Evolutionary conservation across 75 land plant genomes (phyloP).

Genomic region (Ceratopteris richardii): DNA sequence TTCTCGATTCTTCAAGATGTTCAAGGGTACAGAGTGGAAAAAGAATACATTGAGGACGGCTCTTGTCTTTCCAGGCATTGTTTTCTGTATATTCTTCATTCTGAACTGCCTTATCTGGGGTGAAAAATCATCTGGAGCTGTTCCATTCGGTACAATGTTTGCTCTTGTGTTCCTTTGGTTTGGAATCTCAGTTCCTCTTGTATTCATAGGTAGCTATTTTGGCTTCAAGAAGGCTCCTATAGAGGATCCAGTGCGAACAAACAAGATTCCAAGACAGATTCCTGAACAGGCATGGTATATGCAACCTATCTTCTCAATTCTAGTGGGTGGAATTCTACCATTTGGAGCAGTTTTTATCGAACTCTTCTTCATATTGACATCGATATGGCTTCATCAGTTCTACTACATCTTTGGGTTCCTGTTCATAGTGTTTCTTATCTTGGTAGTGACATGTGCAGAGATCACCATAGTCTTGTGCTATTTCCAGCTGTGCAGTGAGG

Average conservation of each 20-base stretch:
- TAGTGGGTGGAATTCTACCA: conserved; percentile 79
- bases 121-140: conserved; percentile 85
- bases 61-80: conserved; percentile 55
- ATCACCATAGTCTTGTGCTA: conserved; percentile 73
- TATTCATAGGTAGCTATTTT: conserved; percentile 65
- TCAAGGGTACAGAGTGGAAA: conserved; percentile 94
- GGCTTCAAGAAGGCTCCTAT: conserved; percentile 72
- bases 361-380: conserved; percentile 83
- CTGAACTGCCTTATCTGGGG: conserved; percentile 85
- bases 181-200: conserved; percentile 80
- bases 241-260: conserved; percentile 77
- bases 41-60: conserved; percentile 66
- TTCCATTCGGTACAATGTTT: conserved; percentile 89
- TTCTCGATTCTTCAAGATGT: conserved; percentile 71
- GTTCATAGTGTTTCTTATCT: conserved; percentile 66
- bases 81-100: conserved; percentile 58
- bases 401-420: conserved; percentile 81
- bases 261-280: conserved; percentile 76
- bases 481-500: conserved; percentile 76
- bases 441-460: conserved; percentile 63
- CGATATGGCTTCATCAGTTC: conserved; percentile 88
- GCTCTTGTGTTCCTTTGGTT: conserved; percentile 77
- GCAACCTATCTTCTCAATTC: conserved; percentile 69
- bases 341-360: conserved; percentile 91
- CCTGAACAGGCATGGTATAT: conserved; percentile 92